phyloP scores from a whole-genome alignment of 768 basidiomycete species.

The Leucocoprinus birnbaumii region DNA sequence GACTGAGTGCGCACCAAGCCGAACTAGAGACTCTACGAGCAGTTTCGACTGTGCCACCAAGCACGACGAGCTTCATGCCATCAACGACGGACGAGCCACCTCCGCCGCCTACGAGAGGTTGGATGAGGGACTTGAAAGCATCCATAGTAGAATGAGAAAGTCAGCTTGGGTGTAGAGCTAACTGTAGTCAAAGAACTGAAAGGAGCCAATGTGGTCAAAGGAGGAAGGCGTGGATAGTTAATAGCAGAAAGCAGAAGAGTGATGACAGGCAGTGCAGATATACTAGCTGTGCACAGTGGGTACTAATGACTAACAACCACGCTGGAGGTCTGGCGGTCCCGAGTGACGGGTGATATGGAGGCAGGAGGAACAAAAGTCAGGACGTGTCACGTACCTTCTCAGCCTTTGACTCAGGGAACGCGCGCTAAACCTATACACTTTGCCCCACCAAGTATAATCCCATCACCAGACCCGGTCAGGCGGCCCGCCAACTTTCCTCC shows the following conservation, averaged over 20 bases:
- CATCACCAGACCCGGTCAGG: neutral
- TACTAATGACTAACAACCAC: conserved; percentile 2
- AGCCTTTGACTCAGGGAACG: conserved; percentile 5
- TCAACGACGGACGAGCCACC: conserved; percentile 80
- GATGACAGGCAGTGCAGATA: neutral
- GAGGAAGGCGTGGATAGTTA: neutral
- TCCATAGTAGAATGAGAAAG: conserved; percentile 47
- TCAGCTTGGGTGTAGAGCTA: conserved; percentile 8
- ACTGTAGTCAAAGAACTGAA: neutral
- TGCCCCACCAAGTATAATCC: no score
- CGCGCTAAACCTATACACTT: neutral
- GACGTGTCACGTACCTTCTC: conserved; percentile 1
- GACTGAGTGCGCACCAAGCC: conserved; percentile 57
- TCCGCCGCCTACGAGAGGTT: conserved; percentile 74
- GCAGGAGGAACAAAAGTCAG: conserved; percentile 5
- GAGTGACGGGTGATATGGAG: conserved; percentile 5
- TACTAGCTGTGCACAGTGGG: neutral
- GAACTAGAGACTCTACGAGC: conserved; percentile 79
- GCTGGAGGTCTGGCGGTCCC: conserved; percentile 4
- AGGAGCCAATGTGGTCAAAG: conserved; percentile 2
- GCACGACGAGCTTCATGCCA: conserved; percentile 86
- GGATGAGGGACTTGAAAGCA: conserved; percentile 76
- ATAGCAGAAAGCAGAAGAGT: neutral
- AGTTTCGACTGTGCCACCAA: conserved; percentile 86
- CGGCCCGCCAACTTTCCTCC: no score